A percentile compares a stretch with the other conserved stretches of the same genome.
These are phyloP conservation scores for Jacaranda mimosifolia DNA, from an alignment of 257 asterid genomes.

Conservation along the genomic window DNA sequence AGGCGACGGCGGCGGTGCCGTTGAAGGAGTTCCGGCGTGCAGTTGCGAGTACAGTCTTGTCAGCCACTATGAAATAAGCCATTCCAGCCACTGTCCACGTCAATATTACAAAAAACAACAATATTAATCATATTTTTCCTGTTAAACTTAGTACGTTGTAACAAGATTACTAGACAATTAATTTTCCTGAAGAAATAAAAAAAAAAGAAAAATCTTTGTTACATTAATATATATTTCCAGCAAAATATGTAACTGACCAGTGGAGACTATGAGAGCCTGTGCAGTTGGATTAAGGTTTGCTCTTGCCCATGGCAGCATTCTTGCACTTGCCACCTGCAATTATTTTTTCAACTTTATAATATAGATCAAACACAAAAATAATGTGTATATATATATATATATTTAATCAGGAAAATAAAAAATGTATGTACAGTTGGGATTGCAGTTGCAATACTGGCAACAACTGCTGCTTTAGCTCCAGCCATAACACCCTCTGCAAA, in stretches of 20 bases:
- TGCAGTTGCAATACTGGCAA: conserved; percentile 87
- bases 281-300: conserved; percentile 91
- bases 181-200: too few species aligned
- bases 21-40: conserved; percentile 81
- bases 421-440: conserved; percentile 71
- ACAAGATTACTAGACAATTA: background rate
- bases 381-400: too few species aligned
- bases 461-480: conserved; percentile 85
- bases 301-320: conserved; percentile 87
- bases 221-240: too few species aligned
- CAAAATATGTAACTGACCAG: conserved; percentile 46
- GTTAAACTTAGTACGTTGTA: background rate
- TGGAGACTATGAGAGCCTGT: conserved; percentile 87
- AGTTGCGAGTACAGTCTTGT: conserved; percentile 79
- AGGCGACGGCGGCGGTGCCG: background rate
- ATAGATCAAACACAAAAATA: background rate
- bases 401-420: too few species aligned
- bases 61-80: conserved; percentile 93
- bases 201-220: too few species aligned
- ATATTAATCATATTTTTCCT: background rate
- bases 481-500: conserved; percentile 80
- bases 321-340: conserved; percentile 74
- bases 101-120: background rate
- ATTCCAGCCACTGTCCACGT: conserved; percentile 73
- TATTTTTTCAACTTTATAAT: background rate